phyloP scores from a whole-genome alignment of 1,284 basidiomycete genomes.

The Marasmius sp. region DNA sequence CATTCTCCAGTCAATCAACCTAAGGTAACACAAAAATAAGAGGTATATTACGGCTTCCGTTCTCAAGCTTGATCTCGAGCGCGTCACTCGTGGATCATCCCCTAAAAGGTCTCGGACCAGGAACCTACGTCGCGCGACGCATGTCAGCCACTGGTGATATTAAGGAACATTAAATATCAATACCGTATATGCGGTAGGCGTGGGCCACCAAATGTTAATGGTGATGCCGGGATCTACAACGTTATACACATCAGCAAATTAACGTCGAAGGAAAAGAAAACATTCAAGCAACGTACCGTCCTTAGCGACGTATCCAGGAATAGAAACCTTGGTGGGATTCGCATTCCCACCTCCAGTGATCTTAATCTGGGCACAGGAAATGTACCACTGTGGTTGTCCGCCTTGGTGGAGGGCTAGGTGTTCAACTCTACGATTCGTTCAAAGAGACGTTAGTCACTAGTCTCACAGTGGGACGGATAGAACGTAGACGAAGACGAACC shows the following conservation, averaged over 20 bases:
- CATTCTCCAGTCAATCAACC: too few species aligned
- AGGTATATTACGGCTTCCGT: too few species aligned
- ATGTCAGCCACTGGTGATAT: not conserved
- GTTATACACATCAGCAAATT: not conserved
- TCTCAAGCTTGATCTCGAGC: too few species aligned
- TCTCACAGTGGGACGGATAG: too few species aligned
- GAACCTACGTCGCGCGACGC: constrained; percentile 18
- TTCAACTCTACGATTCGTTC: constrained; percentile 31
- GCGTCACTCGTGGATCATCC: not conserved
- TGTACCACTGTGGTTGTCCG: constrained; percentile 38
- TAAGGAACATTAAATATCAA: constrained; percentile 1
- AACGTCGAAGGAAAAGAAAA: not conserved
- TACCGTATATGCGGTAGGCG: constrained; percentile 38
- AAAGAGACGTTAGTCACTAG: not conserved
- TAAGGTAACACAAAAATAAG: too few species aligned
- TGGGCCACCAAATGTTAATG: constrained; percentile 43
- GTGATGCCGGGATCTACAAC: constrained; percentile 35
- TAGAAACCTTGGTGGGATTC: constrained; percentile 39
- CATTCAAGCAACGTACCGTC: constrained; percentile 22
- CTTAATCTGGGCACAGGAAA: constrained; percentile 40
- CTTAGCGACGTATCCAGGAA: constrained; percentile 37
- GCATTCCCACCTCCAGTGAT: constrained; percentile 38
- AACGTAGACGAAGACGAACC: not conserved
- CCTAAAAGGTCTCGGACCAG: constrained; percentile 27
- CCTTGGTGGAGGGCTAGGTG: constrained; percentile 40